Evolutionary conservation across 495 filamentous ascomycete genomes (phyloP).

Genomic region (Trichoderma gamsii): DNA sequence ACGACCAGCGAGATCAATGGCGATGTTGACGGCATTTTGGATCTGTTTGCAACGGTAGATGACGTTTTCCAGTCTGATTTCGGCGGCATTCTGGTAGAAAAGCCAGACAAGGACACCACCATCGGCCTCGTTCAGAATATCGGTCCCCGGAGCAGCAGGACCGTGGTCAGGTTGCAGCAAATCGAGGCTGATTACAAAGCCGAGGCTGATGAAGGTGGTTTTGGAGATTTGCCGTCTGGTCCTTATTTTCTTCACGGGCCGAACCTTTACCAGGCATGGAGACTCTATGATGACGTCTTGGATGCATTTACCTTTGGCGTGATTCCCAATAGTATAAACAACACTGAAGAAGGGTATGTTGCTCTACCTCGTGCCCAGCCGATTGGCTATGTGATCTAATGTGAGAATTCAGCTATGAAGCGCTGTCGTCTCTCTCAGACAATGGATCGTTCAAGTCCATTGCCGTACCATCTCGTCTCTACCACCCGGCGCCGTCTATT

Average conservation of each 20-base stretch:
- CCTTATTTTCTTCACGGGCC: conserved; percentile 22
- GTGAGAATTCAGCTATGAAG: conserved; percentile 6
- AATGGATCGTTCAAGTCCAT: conserved; percentile 15
- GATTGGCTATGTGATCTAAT: not conserved
- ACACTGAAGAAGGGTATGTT: not conserved
- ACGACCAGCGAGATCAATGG: conserved; percentile 11
- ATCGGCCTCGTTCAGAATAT: not conserved
- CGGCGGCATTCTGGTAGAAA: conserved; percentile 41
- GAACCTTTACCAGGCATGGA: conserved; percentile 20
- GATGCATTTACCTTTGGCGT: conserved; percentile 19
- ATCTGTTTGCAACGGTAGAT: conserved; percentile 1
- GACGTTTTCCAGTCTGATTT: conserved; percentile 14
- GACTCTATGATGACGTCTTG: conserved; percentile 19
- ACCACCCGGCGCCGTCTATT: conserved; percentile 26
- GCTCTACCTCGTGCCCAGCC: not conserved
- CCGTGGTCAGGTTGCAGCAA: not conserved
- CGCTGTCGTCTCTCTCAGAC: not conserved
- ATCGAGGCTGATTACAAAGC: not conserved
- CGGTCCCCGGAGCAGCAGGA: not conserved
- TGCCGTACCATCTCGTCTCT: conserved; percentile 41
- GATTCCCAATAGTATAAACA: conserved; percentile 13
- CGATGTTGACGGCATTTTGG: conserved; percentile 1
- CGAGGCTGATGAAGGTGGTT: not conserved
- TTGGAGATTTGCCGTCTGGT: conserved; percentile 17
- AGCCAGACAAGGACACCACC: conserved; percentile 10